phyloP scores from a whole-genome alignment of 257 asterid genomes.

The Solanum tarapatanum region DNA sequence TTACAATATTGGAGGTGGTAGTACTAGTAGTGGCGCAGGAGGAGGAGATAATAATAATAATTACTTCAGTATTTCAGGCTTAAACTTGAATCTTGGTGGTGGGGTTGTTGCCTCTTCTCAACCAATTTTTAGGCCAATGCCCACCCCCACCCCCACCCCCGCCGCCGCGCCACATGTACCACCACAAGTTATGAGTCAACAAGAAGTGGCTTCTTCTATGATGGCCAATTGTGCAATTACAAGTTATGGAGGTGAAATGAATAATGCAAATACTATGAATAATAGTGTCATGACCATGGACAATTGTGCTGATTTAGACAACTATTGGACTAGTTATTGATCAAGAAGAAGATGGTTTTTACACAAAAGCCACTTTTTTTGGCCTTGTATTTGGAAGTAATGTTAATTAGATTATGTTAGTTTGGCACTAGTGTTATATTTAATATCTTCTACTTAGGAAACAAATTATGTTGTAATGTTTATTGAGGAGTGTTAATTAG shows the following conservation, averaged over 20 bases:
- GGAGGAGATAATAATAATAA: constrained; percentile 2
- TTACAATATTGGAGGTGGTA: constrained; percentile 12
- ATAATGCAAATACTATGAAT: constrained; percentile 5
- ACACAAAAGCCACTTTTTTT: background rate
- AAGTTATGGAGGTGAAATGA: constrained; percentile 31
- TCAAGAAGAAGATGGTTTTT: background rate
- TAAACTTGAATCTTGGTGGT: constrained; percentile 62
- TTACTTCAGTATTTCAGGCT: constrained; percentile 63
- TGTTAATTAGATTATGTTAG: background rate
- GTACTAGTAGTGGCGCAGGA: background rate
- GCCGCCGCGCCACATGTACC: constrained; percentile 10
- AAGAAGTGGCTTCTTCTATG: constrained; percentile 17
- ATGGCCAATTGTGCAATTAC: constrained; percentile 4
- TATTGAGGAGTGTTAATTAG: background rate
- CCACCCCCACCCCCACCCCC: constrained; percentile 9
- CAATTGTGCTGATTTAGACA: constrained; percentile 54
- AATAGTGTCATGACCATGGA: constrained; percentile 49
- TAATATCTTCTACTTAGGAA: background rate
- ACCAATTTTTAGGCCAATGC: constrained; percentile 22
- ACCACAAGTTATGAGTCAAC: constrained; percentile 22
- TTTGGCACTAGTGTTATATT: background rate
- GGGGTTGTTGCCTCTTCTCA: constrained; percentile 12
- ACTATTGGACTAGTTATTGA: constrained; percentile 55
- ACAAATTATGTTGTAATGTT: background rate
- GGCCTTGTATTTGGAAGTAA: background rate